A percentile compares a stretch with the other conserved stretches of the same genome.
phyloP scores from a whole-genome alignment of 2,329 filamentous ascomycete species.

The Pseudocercospora ulei region DNA sequence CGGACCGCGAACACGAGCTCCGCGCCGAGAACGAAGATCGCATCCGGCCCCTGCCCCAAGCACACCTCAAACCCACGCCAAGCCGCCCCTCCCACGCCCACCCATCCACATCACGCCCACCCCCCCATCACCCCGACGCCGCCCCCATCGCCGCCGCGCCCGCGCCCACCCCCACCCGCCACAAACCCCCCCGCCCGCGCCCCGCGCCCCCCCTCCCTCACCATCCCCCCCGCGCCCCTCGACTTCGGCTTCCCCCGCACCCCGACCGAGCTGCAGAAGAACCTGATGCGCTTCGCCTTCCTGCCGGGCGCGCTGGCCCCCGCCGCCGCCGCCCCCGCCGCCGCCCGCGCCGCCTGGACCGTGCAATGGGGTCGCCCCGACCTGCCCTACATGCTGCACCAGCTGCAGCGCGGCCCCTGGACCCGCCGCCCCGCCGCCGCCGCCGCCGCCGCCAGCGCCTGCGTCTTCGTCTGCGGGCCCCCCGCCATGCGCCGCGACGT shows the following conservation, averaged over 20 bases:
- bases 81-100: conserved; percentile 22
- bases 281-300: conserved; percentile 70
- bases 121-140: conserved; percentile 1
- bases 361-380: conserved; percentile 89
- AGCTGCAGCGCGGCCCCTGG: conserved; percentile 62
- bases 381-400: conserved; percentile 72
- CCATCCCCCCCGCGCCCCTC: conserved; percentile 36
- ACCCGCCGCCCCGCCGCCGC: conserved; percentile 76
- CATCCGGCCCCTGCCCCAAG: conserved; percentile 67
- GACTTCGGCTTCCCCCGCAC: conserved; percentile 66
- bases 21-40: conserved; percentile 74
- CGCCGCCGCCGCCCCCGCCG: conserved; percentile 44
- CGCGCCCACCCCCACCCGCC: conserved; percentile 32
- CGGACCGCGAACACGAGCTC: conserved; percentile 67
- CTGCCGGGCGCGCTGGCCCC: conserved; percentile 59
- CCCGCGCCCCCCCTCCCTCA: conserved; percentile 37
- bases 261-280: conserved; percentile 80
- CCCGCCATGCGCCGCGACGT: conserved; percentile 79
- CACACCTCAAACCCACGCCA: conserved; percentile 34
- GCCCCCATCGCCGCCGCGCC: no score
- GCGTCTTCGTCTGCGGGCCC: conserved; percentile 88
- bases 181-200: conserved; percentile 39
- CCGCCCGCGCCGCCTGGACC: conserved; percentile 63
- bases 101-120: no score
- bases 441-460: conserved; percentile 84